Evolutionary conservation across 2,329 filamentous ascomycete species (phyloP).

Genomic region (Aureobasidium sp.): DNA sequence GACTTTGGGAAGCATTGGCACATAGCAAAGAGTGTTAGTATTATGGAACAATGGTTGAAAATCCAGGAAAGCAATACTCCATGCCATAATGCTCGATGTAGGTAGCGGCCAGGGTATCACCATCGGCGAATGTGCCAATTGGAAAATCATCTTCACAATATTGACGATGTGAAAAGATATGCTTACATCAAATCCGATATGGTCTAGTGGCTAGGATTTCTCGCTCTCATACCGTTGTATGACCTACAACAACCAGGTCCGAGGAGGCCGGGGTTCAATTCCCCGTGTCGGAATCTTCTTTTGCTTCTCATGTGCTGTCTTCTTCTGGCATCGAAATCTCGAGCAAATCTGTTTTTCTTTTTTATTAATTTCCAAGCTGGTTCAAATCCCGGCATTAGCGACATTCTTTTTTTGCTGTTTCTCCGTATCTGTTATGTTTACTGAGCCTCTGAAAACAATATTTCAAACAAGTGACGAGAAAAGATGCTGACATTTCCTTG

Average conservation of each 20-base stretch:
- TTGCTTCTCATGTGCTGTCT: not conserved
- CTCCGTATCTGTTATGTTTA: too few relatives aligned
- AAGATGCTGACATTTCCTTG: too few relatives aligned
- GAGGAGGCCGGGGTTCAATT: conserved; percentile 14
- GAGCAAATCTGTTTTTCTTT: too few relatives aligned
- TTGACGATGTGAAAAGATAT: not conserved
- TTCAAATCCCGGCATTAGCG: too few relatives aligned
- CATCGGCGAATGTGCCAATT: not conserved
- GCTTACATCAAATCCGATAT: conserved; percentile 8
- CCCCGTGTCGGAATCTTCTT: conserved; percentile 13
- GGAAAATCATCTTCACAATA: too few relatives aligned
- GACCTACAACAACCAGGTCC: not conserved
- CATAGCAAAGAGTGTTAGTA: not conserved
- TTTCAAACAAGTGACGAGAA: too few relatives aligned
- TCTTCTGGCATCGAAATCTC: too few relatives aligned
- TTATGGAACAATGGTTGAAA: not conserved
- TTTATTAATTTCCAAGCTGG: too few relatives aligned
- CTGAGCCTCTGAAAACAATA: too few relatives aligned
- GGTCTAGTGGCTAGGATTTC: conserved; percentile 15
- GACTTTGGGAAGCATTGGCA: not conserved
- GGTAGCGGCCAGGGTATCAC: not conserved
- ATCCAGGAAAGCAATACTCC: not conserved
- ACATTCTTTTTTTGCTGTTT: too few relatives aligned
- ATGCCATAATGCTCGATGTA: not conserved
- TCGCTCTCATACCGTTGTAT: conserved; percentile 6